A percentile compares a stretch with the other conserved stretches of the same genome.
Conservation (phyloP, 208 protist species). For the Trypanosoma congolense region DNA sequence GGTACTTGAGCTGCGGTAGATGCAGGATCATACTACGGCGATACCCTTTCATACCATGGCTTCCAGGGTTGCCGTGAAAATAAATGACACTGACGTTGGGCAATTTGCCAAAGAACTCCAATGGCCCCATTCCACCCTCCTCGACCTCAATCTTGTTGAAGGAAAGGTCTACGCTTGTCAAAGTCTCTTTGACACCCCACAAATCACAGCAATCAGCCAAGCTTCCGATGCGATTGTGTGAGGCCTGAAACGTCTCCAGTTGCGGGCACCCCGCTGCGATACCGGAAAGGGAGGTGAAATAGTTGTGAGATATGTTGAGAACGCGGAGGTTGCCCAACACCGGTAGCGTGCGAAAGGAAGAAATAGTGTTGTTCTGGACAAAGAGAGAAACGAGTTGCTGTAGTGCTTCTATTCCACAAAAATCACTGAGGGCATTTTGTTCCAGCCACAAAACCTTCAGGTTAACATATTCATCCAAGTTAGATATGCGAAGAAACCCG, state of each 20-base stretch:
- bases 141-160: constrained; percentile 79
- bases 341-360: constrained; percentile 42
- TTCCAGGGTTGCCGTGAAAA: constrained; percentile 78
- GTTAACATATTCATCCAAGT: constrained; percentile 81
- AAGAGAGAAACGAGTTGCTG: constrained; percentile 83
- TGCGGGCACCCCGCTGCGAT: constrained; percentile 17
- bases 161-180: constrained; percentile 90
- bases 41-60: constrained; percentile 70
- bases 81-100: constrained; percentile 88
- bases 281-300: constrained; percentile 40
- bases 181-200: constrained; percentile 42
- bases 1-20: constrained; percentile 72
- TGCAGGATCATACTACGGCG: constrained; percentile 85
- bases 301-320: constrained; percentile 73
- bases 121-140: constrained; percentile 34
- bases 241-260: constrained; percentile 52
- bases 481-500: constrained; percentile 84
- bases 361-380: constrained; percentile 92
- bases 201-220: constrained; percentile 69
- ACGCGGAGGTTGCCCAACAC: constrained; percentile 74
- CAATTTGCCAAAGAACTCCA: constrained; percentile 59
- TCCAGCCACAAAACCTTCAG: constrained; percentile 93
- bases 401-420: constrained; percentile 74
- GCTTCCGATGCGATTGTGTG: constrained; percentile 40
- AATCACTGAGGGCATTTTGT: constrained; percentile 86